Conservation (phyloP, 176 grass and related monocot species). For the Oryza officinalis region DNA sequence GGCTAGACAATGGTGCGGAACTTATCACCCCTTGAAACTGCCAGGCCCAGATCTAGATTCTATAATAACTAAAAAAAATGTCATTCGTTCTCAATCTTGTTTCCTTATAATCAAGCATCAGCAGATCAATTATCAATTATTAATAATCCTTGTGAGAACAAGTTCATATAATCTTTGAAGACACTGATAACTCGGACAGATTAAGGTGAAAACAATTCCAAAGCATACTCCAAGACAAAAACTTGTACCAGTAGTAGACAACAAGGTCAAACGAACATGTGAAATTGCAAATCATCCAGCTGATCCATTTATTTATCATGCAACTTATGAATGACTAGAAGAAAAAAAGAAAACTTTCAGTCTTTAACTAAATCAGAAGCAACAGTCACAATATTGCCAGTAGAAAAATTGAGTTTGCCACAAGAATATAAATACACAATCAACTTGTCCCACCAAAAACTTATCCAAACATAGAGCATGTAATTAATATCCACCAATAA, state of each 20-base stretch:
- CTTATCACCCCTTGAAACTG: background rate
- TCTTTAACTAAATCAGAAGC: slow-evolving; percentile 1
- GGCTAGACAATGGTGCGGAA: too few species aligned
- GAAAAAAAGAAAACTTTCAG: background rate
- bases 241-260: background rate
- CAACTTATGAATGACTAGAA: background rate
- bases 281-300: slow-evolving; percentile 14
- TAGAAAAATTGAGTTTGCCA: background rate
- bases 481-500: background rate
- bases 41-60: background rate
- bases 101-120: background rate
- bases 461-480: background rate
- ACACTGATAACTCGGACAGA: background rate
- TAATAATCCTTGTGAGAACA: slow-evolving; percentile 7
- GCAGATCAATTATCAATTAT: background rate
- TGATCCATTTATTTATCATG: background rate
- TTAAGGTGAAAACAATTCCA: background rate
- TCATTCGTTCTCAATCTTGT: background rate
- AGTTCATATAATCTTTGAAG: background rate
- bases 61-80: background rate
- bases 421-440: background rate
- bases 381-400: background rate
- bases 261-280: background rate
- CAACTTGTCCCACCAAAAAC: background rate
- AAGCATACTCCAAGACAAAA: background rate